Evolutionary conservation across 2,329 filamentous ascomycete genomes (phyloP), one percentile per base, ranked within the genome.

Genomic region (Drechslerella coelobrocha): DNA sequence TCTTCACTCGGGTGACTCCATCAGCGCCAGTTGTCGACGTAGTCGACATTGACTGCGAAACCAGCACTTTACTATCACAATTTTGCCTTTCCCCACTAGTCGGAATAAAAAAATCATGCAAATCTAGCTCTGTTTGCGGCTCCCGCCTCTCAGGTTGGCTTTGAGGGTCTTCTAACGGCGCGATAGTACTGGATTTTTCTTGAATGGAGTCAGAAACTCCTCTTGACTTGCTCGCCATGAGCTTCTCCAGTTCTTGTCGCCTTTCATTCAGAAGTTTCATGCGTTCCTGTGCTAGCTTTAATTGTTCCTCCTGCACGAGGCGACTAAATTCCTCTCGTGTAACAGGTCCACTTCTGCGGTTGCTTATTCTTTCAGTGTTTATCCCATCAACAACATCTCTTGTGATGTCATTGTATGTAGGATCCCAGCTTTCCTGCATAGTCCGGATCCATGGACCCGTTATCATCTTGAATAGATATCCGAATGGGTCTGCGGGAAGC

Each of bases 361-460:
- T 59, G 21, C 60, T 55, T 52, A 52, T 56, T 17, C 56, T 61
- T n/a, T 69, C 63, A n/a, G 50, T 51, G 6, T 61, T 61, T 50
- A 71, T 61, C 23, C 53, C 17, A 31, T 60, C 43, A 17, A 59
- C 24, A 23, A 59, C 59, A 19, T 54, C 59, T 10, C 19, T 57
- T 27, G 29, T 59, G 1, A 54, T 37, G n/a, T 62, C 53, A 14
- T 61, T 34, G 7, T 45, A 51, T 8, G 21, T 10, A 24, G 59
- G 47, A n/a, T 71, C 53, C 7, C 51, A 54, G 41, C 37, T 71
- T 24, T 71, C 66, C n/a, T 71, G 47, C 8, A 71, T 59, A 12
- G 52, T 63, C 29, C 60, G 43, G 23, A 71, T 62, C 66, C 59
- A 62, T 3, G 66, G 66, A 5, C 52, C 59, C 45, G 62, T 63